Conservation (phyloP, 2,329 filamentous ascomycete genomes). For the Penicillium griseofulvum region DNA sequence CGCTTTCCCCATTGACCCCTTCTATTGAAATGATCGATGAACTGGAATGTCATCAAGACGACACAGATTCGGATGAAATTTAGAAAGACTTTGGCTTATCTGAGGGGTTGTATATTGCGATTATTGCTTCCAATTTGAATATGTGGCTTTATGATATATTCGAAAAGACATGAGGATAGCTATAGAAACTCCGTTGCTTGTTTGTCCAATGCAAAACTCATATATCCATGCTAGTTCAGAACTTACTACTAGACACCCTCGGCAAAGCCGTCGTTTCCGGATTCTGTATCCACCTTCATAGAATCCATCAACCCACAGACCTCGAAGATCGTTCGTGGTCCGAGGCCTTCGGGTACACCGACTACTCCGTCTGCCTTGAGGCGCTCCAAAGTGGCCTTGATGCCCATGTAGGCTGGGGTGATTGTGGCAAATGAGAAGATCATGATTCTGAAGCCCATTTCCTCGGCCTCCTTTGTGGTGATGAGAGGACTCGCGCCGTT, state of each 20-base stretch:
- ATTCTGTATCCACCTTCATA: slow-evolving; percentile 38
- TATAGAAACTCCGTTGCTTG: background rate
- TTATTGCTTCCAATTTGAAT: background rate
- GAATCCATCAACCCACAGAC: slow-evolving; percentile 43
- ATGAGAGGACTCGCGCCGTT: slow-evolving; percentile 41
- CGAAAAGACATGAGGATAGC: background rate
- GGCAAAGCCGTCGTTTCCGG: slow-evolving; percentile 35
- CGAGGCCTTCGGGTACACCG: slow-evolving; percentile 30
- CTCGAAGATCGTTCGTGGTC: slow-evolving; percentile 40
- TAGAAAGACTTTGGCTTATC: background rate
- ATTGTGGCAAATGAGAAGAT: slow-evolving; percentile 43
- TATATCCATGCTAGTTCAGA: background rate
- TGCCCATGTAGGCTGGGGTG: slow-evolving; percentile 38
- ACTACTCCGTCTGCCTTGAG: slow-evolving; percentile 38
- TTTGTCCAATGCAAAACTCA: background rate
- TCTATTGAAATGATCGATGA: background rate
- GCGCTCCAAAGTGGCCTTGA: slow-evolving; percentile 32
- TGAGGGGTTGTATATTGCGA: background rate
- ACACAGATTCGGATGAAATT: background rate
- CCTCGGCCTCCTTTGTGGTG: slow-evolving; percentile 37
- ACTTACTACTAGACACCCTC: slow-evolving; percentile 25
- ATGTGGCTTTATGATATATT: background rate
- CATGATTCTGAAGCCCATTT: slow-evolving; percentile 45
- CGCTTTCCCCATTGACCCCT: too few species aligned
- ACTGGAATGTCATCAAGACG: background rate